Evolutionary conservation across 163 green algal species (phyloP), one percentile per base, ranked within the genome.

Genomic region (Scenedesmus sp.): DNA sequence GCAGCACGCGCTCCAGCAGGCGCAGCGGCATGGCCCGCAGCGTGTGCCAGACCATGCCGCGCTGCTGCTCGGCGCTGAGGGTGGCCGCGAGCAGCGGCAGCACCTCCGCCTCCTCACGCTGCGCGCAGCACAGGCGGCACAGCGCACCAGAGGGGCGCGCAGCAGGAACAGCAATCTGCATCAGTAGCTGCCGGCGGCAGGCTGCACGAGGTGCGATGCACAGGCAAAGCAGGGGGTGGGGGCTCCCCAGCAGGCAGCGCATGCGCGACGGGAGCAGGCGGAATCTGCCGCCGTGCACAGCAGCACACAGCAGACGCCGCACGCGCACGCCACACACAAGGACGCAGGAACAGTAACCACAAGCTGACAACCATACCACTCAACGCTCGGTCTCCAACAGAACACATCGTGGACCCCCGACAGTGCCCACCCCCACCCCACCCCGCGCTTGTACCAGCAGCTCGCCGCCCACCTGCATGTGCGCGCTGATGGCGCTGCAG

Each of bases 11-110:
- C 93, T 99, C 97, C 89, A 99, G 95, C 85, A 99, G 94, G 7
- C 98, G 95, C 90, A 99, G 95, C 72, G 98, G 98, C 98, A 99
- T 99, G 13, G 96, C 97, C 0, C 94, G 92, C 40, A 99, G 93
- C 35, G 94, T 98, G 84, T 93, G 94, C 96, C 98, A 99, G 89
- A 99, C 94, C 90, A 99, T 95, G 37, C 90, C 87, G 33, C 97
- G 95, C 96, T 99, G 98, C 94, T 98, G 94, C 26, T 94, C 93
- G 1, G 89, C 37, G 46, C 93, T 95, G 82, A 99, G 94, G 44
- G 94, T 91, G 40, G 92, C 88, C 86, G 96, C 93, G 49, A 99
- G 92, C 89, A 98, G 73, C 15, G 98, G 98, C 84, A 99, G 95
- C 89, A 99, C 95, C 81, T 98, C 95, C 35, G 86, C 81, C 93